Percentiles rank a stretch among this genome's conserved stretches.
Evolutionary conservation across 176 grass and related monocot genomes (phyloP).

Genomic region (Aegilops tauschii): DNA sequence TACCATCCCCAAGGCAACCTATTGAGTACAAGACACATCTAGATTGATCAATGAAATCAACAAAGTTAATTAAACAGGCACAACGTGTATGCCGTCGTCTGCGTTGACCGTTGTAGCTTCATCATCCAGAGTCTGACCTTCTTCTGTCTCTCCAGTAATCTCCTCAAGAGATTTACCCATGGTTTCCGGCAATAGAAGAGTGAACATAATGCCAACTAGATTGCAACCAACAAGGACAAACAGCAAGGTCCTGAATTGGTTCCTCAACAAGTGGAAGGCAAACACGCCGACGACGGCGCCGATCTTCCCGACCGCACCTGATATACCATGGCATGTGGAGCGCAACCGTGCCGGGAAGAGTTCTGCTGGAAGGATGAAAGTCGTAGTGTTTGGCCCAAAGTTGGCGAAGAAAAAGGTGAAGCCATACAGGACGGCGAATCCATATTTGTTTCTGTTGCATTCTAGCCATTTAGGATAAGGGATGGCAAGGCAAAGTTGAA

Average conservation of each 20-base stretch:
- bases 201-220: conserved; percentile 36
- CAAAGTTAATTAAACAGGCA: neutral
- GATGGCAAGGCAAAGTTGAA: conserved; percentile 58
- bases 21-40: neutral
- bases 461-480: conserved; percentile 52
- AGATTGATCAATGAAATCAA: neutral
- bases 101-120: no score
- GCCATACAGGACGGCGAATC: conserved; percentile 55
- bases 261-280: neutral
- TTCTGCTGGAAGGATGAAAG: conserved; percentile 52
- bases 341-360: conserved; percentile 60
- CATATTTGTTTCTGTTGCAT: conserved; percentile 13
- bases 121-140: neutral
- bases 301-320: conserved; percentile 36
- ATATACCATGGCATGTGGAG: conserved; percentile 66
- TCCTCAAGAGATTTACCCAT: conserved; percentile 51
- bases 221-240: conserved; percentile 28
- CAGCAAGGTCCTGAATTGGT: neutral
- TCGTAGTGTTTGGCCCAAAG: conserved; percentile 66
- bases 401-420: conserved; percentile 77
- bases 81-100: neutral
- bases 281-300: conserved; percentile 34
- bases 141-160: conserved; percentile 37
- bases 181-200: conserved; percentile 46
- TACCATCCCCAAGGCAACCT: no score